These are phyloP conservation scores for Prosopis cineraria DNA, from an alignment of 306 rosid genomes.

Conservation along the genomic window DNA sequence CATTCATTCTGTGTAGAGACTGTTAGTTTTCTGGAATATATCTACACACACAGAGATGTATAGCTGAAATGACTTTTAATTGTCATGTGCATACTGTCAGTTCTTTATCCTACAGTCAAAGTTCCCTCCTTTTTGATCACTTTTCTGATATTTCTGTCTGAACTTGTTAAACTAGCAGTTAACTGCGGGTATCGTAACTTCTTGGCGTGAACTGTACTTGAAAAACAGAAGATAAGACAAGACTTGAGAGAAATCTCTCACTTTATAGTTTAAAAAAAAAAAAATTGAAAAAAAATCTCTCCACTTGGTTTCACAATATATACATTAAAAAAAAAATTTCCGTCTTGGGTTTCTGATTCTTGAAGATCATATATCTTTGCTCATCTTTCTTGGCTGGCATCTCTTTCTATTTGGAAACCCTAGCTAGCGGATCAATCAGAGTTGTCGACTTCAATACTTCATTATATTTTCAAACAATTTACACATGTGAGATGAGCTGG, in stretches of 20 bases:
- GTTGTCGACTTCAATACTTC: constrained; percentile 4
- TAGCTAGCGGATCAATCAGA: constrained; percentile 22
- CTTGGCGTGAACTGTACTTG: constrained; percentile 4
- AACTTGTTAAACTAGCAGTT: constrained; percentile 44
- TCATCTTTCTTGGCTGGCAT: constrained; percentile 33
- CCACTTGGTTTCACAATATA: not conserved
- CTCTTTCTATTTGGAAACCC: constrained; percentile 27
- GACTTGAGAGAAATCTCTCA: not conserved
- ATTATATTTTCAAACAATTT: not conserved
- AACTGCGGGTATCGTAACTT: constrained; percentile 38
- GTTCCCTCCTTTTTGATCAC: constrained; percentile 20
- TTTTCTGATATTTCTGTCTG: constrained; percentile 34
- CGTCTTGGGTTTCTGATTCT: constrained; percentile 17
- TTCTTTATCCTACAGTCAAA: constrained; percentile 46
- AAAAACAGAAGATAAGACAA: not conserved
- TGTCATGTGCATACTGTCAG: constrained; percentile 44
- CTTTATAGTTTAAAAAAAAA: not conserved
- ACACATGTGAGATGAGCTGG: not conserved
- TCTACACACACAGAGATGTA: not conserved
- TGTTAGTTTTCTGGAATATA: constrained; percentile 38
- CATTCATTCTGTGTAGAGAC: constrained; percentile 18
- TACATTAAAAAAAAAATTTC: not conserved
- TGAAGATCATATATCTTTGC: constrained; percentile 3
- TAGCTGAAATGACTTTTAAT: constrained; percentile 54
- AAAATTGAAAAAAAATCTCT: not conserved